These are phyloP conservation scores for Pseudogymnoascus verrucosus DNA, from an alignment of 2,329 filamentous ascomycete species.

Conservation along the genomic window DNA sequence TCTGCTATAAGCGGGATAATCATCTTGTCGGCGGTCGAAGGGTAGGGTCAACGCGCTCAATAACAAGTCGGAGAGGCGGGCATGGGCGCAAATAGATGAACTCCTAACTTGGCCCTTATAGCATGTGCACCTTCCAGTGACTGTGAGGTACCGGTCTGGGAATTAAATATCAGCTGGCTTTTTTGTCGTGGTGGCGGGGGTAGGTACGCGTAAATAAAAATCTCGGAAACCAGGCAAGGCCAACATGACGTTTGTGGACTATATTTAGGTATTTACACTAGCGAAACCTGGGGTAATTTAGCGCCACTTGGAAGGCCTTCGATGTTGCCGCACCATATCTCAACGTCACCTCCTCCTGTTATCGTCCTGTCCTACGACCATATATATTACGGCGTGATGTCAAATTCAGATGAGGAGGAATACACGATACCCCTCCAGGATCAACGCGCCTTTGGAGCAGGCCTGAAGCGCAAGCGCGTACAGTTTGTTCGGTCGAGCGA, in stretches of 20 bases:
- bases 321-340: not conserved
- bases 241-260: conserved; percentile 6
- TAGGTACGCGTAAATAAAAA: conserved; percentile 16
- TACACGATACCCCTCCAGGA: conserved; percentile 51
- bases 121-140: not conserved
- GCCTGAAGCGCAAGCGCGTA: conserved; percentile 53
- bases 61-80: not conserved
- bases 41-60: not conserved
- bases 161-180: not conserved
- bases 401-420: conserved; percentile 36
- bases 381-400: not conserved
- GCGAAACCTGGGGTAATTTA: conserved; percentile 6
- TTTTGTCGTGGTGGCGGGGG: not conserved
- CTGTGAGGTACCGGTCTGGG: not conserved
- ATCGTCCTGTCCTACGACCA: not conserved
- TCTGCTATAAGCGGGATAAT: conserved; percentile 25
- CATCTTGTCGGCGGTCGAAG: conserved; percentile 19
- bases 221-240: not conserved
- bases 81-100: not conserved
- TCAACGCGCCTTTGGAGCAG: conserved; percentile 53
- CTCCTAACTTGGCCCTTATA: not conserved
- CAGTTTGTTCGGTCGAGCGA: conserved; percentile 43
- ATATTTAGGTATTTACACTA: conserved; percentile 2
- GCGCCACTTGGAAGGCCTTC: not conserved
- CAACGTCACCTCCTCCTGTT: not conserved